phyloP scores from a whole-genome alignment of 257 asterid species.

The Nicotiana noctiflora region DNA sequence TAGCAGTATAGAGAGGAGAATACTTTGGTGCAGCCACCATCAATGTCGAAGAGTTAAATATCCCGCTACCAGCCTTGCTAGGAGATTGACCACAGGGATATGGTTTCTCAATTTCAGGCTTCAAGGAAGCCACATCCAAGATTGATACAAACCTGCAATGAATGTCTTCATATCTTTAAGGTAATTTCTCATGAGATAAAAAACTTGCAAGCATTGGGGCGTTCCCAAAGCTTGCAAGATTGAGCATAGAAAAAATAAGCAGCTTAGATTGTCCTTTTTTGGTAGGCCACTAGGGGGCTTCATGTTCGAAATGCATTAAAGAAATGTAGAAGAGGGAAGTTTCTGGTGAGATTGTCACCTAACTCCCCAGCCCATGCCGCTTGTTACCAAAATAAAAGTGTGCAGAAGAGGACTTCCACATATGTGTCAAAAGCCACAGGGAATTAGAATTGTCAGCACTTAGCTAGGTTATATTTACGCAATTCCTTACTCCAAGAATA shows the following conservation, averaged over 20 bases:
- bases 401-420: not conserved
- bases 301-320: not conserved
- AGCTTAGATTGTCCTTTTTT: not conserved
- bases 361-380: not conserved
- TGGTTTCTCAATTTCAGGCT: slow-evolving; percentile 63
- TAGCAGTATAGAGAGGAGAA: slow-evolving; percentile 29
- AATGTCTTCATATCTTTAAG: not conserved
- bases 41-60: slow-evolving; percentile 75
- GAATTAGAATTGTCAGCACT: not conserved
- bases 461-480: not conserved
- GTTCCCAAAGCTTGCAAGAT: not conserved
- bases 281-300: not conserved
- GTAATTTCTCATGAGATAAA: not conserved
- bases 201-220: not conserved
- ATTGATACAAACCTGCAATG: slow-evolving; percentile 64
- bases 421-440: not conserved
- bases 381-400: not conserved
- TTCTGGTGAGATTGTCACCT: not conserved
- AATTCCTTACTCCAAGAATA: not conserved
- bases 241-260: not conserved
- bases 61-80: slow-evolving; percentile 33
- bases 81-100: slow-evolving; percentile 29
- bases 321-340: not conserved
- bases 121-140: slow-evolving; percentile 76
- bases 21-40: slow-evolving; percentile 74